Evolutionary conservation across 306 rosid species (phyloP), one percentile per base, ranked within the genome.

Genomic region (Ceratonia siliqua): DNA sequence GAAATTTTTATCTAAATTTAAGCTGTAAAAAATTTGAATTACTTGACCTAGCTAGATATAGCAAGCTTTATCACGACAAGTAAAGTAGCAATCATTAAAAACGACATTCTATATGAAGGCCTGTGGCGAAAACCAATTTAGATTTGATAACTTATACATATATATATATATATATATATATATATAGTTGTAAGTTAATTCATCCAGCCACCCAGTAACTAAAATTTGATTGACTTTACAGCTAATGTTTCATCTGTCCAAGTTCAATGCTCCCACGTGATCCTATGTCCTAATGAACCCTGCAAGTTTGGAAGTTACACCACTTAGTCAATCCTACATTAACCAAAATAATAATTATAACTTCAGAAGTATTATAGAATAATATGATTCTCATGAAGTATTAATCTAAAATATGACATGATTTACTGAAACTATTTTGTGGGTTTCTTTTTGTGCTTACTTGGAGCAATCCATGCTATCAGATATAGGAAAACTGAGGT

Each of bases 401-500:
- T 28, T 28, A 28, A 28, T 28, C 32, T 4, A 4, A 28, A 28
- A 28, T 28, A 1, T 1, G 4, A 28, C 2, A 28, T 2, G 4
- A 4, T 1, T 2, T 2, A 28, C 4, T 2, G 32, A 28, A 28
- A 28, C 4, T 28, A 2, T 4, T 1, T 28, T 2, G 32, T 28
- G 2, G 32, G 4, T 2, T 42, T 3, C 24, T 10, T 21, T 21
- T 24, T 4, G n/a, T n/a, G n/a, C 20, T 62, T 49, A 62, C 72
- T 66, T 43, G 22, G 35, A 41, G 72, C 72, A 66, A 49, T 66
- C 24, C 36, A 43, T 67, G 54, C 79, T 30, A 22, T 63, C 42
- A 46, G 64, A 35, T 3, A 74, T 74, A 22, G 62, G 56, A n/a
- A 45, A 67, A n/a, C 72, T 67, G 0, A 67, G 57, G 38, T 42